phyloP scores from a whole-genome alignment of 805 yeast genomes.

The Lachancea kluyveri region DNA sequence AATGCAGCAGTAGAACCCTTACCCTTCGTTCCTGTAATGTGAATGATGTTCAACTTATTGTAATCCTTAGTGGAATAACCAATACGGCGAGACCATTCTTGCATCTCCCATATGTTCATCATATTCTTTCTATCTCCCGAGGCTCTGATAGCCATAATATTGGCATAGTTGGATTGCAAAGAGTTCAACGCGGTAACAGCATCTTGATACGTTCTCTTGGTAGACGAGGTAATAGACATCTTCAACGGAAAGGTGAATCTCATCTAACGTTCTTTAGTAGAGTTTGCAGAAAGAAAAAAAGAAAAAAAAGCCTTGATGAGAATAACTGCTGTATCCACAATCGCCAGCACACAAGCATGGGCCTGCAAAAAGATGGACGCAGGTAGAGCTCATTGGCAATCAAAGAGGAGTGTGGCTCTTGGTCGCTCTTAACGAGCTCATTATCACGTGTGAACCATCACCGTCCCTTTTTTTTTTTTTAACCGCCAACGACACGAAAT shows the following conservation, averaged over 20 bases:
- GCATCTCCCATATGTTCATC: conserved; percentile 77
- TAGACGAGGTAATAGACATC: conserved; percentile 5
- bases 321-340: too few relatives aligned
- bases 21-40: conserved; percentile 97
- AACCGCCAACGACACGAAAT: too few relatives aligned
- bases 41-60: conserved; percentile 71
- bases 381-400: too few relatives aligned
- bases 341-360: too few relatives aligned
- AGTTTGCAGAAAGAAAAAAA: too few relatives aligned
- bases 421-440: too few relatives aligned
- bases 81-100: conserved; percentile 66
- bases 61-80: conserved; percentile 65
- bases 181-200: conserved; percentile 82
- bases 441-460: too few relatives aligned
- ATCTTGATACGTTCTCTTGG: conserved; percentile 42
- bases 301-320: too few relatives aligned
- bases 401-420: too few relatives aligned
- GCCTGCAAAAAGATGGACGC: too few relatives aligned
- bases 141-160: conserved; percentile 74
- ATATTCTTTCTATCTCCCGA: conserved; percentile 61
- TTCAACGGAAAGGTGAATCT: conserved; percentile 5
- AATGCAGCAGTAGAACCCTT: conserved; percentile 98
- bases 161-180: conserved; percentile 85
- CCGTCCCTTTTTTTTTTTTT: too few relatives aligned
- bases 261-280: too few relatives aligned